Conservation (phyloP, 768 basidiomycete genomes). For the Neoboletus magnificus region DNA sequence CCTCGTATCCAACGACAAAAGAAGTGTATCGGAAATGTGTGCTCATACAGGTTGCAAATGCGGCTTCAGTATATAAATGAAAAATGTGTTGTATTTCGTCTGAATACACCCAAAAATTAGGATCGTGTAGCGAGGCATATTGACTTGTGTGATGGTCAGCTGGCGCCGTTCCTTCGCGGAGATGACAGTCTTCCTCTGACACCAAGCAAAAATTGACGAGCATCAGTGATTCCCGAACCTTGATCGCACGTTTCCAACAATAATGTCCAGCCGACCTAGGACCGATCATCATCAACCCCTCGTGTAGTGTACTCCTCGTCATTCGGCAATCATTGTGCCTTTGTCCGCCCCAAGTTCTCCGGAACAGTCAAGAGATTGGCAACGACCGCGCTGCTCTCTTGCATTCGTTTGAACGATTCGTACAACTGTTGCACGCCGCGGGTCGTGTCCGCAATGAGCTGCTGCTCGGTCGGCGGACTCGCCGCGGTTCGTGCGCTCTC, state of each 20-base stretch:
- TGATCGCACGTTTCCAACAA: not conserved
- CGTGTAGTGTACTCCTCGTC: not conserved
- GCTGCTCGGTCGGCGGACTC: conserved; percentile 41
- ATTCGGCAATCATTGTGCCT: not conserved
- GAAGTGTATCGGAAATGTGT: not conserved
- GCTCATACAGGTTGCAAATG: not conserved
- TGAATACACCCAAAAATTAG: not conserved
- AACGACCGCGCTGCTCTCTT: conserved; percentile 56
- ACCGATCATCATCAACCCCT: not conserved
- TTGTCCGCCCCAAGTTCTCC: conserved; percentile 21
- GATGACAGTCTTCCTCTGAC: not conserved
- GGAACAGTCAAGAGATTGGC: conserved; percentile 39
- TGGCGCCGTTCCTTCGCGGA: not conserved
- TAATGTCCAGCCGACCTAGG: not conserved
- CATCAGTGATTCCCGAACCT: not conserved
- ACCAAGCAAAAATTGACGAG: not conserved
- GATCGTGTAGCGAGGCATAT: not conserved
- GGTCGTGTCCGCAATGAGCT: conserved; percentile 42
- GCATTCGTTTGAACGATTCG: conserved; percentile 49
- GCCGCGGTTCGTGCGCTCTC: conserved; percentile 10
- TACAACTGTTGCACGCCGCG: conserved; percentile 45
- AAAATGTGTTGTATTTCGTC: not conserved
- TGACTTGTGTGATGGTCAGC: not conserved
- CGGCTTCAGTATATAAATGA: not conserved
- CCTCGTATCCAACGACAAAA: not conserved